Base-by-base conservation (phyloP, 1,139 yeast species). In the Geotrichum restrictum region DNA sequence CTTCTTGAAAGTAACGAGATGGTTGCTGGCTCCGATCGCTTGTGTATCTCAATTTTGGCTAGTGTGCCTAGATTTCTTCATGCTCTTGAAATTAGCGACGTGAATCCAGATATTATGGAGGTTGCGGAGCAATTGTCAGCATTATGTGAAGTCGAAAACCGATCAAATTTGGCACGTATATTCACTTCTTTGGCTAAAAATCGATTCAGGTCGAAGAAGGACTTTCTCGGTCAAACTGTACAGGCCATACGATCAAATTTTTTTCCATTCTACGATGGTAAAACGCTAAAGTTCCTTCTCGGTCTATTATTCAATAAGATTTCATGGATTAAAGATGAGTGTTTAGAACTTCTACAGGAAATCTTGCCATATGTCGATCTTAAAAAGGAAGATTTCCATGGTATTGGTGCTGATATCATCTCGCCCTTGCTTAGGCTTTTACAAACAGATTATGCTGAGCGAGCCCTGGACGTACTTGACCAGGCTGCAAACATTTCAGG, bases 341-440 rank as follows among this genome's bases (percentile, higher is more conserved):
- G 94, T 0, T 76, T 94, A 81, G 83, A 81, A 46, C 69, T 89
- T 2, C 74, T 94, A 59, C 84, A 85, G 59, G 79, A 81, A 47
- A 69, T 93, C 10, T 79, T 94, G 60, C 94, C 96, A 1, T 72
- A 79, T 55, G 83, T 91, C 11, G 93, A 93, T 64, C 74, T 91
- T 54, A 81, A 81, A 49, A 74, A 85, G 48, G 88, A 86, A 16
- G 96, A 86, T 61, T 89, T 89, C 65, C 77, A 80, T 39, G 95
- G 95, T 1, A 85, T 89, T 45, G 98, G 98, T 4, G 98, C 98
- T 0, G 98, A 93, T 65, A 74, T 93, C 52, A 87, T 94, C 3
- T 85, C 96, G 1, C 98, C 99, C 0, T 73, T 94, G 49, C 73
- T 94, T 57, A 75, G 98, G 48, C 73, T 94, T 38, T 71, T 94